Base-by-base conservation (phyloP, 306 rosid genomes). In the Dryas drummondii region DNA sequence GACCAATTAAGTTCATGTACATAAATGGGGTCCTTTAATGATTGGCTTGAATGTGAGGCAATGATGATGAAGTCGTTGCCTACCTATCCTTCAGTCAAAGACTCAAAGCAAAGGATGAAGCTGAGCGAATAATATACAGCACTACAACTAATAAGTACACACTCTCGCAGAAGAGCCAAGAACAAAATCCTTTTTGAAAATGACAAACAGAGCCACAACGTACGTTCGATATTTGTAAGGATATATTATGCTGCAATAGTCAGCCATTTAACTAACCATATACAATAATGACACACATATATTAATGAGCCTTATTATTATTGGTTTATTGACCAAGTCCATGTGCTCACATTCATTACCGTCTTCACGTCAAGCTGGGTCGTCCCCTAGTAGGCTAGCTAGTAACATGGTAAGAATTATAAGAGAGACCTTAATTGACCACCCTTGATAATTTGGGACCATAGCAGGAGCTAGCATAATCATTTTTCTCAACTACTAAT, bases 1-100 rank as follows among this genome's bases (percentile, higher is more conserved):
- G 41, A 9, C 63, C 4, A 58, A 22, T 22, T 22, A 22, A 58
- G 63, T 58, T 58, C 42, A 26, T 58, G 37, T 26, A 51, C 17
- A 15, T 51, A 69, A 54, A 51, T 8, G 12, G 40, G 11, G 47
- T 13, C 44, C 72, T 14, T 67, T 12, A 26, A 48, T 32, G 15
- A 37, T 69, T 69, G 61, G 73, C 32, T 4, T 40, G n/a, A 51
- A 52, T 44, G 26, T 37, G 67, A 61, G 61, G 37, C 6, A 14
- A 16, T 32, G 49, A 69, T 16, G 27, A 32, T 51, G 16, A 37
- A 69, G 61, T 16, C 14, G 49, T 69, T 32, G 48, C 73, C 61
- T 5, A 52, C 61, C 37, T 53, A 69, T 52, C 60, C 58, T 76
- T 76, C 26, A 66, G 81, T 81, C 78, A 32, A 76, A 22, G 22